phyloP scores from a whole-genome alignment of 768 basidiomycete species.

The Xerocomus brunneocitrinus region DNA sequence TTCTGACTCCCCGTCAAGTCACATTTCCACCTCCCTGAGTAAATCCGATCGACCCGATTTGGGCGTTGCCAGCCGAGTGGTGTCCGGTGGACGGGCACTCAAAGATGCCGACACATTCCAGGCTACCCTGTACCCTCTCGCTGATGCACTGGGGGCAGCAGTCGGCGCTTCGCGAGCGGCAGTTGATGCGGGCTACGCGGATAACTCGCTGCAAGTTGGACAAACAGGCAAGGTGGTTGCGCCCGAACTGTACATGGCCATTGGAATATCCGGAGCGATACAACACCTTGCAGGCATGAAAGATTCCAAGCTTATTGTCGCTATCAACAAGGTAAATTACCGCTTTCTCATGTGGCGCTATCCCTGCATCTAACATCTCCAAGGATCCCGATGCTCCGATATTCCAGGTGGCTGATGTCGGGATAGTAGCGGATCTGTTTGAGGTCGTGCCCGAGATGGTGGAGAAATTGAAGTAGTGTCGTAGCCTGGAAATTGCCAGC shows the following conservation, averaged over 20 bases:
- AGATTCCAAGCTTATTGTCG: conserved; percentile 96
- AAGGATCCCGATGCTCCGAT: conserved; percentile 97
- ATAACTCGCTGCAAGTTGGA: conserved; percentile 97
- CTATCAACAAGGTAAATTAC: conserved; percentile 81
- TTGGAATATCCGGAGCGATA: conserved; percentile 97
- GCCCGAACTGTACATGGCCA: conserved; percentile 91
- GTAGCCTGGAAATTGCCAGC: not conserved
- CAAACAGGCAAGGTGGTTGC: conserved; percentile 99
- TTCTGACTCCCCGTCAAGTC: conserved; percentile 46
- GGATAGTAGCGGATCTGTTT: conserved; percentile 90
- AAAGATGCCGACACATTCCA: conserved; percentile 95
- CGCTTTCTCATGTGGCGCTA: not conserved
- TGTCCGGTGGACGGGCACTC: conserved; percentile 92
- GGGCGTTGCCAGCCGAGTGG: conserved; percentile 78
- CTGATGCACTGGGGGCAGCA: conserved; percentile 89
- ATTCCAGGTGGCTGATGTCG: conserved; percentile 96
- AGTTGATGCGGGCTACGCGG: conserved; percentile 96
- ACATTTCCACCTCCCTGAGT: conserved; percentile 71
- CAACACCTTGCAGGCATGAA: conserved; percentile 99
- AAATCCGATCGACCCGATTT: conserved; percentile 93
- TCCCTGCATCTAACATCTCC: conserved; percentile 11
- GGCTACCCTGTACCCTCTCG: conserved; percentile 80
- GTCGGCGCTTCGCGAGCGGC: conserved; percentile 98
- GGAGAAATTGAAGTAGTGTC: conserved; percentile 68
- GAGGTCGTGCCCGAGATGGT: conserved; percentile 88